These are phyloP conservation scores for Aspergillus haitiensis DNA, from an alignment of 495 filamentous ascomycete species.

Conservation along the genomic window DNA sequence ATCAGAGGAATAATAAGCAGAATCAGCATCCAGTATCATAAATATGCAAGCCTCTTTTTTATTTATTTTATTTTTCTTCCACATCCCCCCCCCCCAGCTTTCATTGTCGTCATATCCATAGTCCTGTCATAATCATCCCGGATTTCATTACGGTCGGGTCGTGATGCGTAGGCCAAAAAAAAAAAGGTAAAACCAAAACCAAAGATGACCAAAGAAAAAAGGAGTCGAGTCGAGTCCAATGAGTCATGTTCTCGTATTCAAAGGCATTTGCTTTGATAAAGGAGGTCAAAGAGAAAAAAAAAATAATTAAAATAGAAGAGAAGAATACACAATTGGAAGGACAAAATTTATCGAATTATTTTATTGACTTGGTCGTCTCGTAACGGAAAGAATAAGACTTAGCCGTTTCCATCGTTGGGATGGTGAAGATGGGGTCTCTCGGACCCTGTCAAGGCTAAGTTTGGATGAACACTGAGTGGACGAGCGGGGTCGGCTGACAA, in stretches of 20 bases:
- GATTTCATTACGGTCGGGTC: slow-evolving; percentile 10
- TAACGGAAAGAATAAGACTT: slow-evolving; percentile 38
- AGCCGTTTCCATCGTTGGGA: slow-evolving; percentile 45
- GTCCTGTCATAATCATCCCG: neutral
- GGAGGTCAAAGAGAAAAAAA: neutral
- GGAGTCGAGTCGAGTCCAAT: neutral
- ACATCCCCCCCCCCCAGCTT: slow-evolving; percentile 8
- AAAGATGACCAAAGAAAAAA: neutral
- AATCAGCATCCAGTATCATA: slow-evolving; percentile 13
- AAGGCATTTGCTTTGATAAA: neutral
- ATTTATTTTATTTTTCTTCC: neutral
- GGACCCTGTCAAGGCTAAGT: slow-evolving; percentile 32
- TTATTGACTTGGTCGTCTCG: slow-evolving; percentile 22
- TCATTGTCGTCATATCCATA: slow-evolving; percentile 14
- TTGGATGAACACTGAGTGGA: slow-evolving; percentile 43
- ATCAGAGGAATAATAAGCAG: slow-evolving; percentile 17
- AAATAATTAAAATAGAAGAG: neutral
- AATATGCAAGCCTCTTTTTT: slow-evolving; percentile 2
- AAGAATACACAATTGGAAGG: neutral
- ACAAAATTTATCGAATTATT: neutral
- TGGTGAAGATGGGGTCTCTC: slow-evolving; percentile 31
- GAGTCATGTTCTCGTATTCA: slow-evolving; percentile 2
- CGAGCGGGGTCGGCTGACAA: slow-evolving; percentile 41
- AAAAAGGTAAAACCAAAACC: neutral
- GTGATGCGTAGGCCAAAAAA: slow-evolving; percentile 8